Evolutionary conservation across 176 grass and related monocot genomes (phyloP).

Genomic region (Tillandsia fasciculata): DNA sequence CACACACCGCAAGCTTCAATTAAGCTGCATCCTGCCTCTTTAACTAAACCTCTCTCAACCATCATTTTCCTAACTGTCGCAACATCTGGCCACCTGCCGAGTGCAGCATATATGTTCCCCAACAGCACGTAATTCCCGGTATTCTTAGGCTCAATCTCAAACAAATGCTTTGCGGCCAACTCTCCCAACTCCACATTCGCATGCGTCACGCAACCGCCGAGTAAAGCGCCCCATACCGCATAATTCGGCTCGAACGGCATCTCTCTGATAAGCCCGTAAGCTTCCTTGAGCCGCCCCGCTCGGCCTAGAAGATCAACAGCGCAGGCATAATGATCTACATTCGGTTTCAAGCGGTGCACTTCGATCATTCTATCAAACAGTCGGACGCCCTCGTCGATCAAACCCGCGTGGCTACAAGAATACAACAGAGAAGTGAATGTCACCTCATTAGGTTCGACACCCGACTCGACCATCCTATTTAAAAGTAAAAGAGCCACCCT

Average conservation of each 20-base stretch:
- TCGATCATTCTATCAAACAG: constrained; percentile 31
- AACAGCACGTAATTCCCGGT: constrained; percentile 52
- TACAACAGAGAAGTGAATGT: constrained; percentile 50
- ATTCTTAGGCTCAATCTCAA: constrained; percentile 47
- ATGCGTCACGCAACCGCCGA: constrained; percentile 60
- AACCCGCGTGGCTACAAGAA: constrained; percentile 54
- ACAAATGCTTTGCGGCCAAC: constrained; percentile 38
- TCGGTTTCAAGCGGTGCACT: constrained; percentile 32
- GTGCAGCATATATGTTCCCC: constrained; percentile 46
- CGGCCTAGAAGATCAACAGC: constrained; percentile 55
- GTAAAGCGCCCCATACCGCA: constrained; percentile 41
- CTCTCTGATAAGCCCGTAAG: constrained; percentile 32
- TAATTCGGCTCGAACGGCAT: constrained; percentile 39
- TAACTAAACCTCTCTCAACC: constrained; percentile 25
- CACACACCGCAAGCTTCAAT: constrained; percentile 29
- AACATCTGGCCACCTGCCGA: constrained; percentile 44
- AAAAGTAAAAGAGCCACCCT: constrained; percentile 42
- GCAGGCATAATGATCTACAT: constrained; percentile 38
- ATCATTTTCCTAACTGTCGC: constrained; percentile 37
- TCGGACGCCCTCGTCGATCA: constrained; percentile 45
- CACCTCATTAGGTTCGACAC: constrained; percentile 36
- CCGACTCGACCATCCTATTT: constrained; percentile 31
- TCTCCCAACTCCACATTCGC: constrained; percentile 47
- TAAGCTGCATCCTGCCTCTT: constrained; percentile 44
- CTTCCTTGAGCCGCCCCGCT: constrained; percentile 54